Conservation (phyloP, 1,284 basidiomycete species). For the Sanguinoderma infundibulare region DNA sequence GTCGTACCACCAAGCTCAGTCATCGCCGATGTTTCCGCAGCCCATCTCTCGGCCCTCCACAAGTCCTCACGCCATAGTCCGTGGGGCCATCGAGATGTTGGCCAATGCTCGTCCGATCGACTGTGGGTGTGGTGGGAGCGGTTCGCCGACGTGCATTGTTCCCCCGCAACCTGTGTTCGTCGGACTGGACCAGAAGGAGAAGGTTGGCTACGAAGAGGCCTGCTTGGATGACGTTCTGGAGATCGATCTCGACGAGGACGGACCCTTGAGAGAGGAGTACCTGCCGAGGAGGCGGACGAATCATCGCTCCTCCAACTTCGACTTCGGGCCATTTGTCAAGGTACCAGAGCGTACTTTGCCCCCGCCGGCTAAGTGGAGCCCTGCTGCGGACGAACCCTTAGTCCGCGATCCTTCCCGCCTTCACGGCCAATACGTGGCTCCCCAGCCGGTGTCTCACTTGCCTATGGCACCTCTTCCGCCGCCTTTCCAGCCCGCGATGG, state of each 20-base stretch:
- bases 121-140: conserved; percentile 14
- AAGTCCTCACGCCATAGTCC: conserved; percentile 68
- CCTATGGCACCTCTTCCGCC: conserved; percentile 30
- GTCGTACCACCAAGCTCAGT: conserved; percentile 64
- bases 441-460: conserved; percentile 51
- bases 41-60: conserved; percentile 79
- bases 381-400: conserved; percentile 75
- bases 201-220: conserved; percentile 48
- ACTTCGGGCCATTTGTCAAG: conserved; percentile 21
- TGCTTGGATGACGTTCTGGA: conserved; percentile 56
- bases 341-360: conserved; percentile 50
- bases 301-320: conserved; percentile 33
- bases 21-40: conserved; percentile 62
- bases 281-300: conserved; percentile 67
- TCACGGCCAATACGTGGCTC: conserved; percentile 65
- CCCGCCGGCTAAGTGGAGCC: conserved; percentile 81
- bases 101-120: conserved; percentile 47
- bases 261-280: conserved; percentile 79
- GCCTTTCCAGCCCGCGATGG: conserved; percentile 31
- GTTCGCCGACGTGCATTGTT: conserved; percentile 20
- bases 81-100: conserved; percentile 72
- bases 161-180: conserved; percentile 70
- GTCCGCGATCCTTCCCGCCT: conserved; percentile 52
- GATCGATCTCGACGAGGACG: conserved; percentile 81
- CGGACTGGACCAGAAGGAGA: conserved; percentile 64